phyloP scores from a whole-genome alignment of 148 eudicot genomes.

The Dysphania ambrosioides region DNA sequence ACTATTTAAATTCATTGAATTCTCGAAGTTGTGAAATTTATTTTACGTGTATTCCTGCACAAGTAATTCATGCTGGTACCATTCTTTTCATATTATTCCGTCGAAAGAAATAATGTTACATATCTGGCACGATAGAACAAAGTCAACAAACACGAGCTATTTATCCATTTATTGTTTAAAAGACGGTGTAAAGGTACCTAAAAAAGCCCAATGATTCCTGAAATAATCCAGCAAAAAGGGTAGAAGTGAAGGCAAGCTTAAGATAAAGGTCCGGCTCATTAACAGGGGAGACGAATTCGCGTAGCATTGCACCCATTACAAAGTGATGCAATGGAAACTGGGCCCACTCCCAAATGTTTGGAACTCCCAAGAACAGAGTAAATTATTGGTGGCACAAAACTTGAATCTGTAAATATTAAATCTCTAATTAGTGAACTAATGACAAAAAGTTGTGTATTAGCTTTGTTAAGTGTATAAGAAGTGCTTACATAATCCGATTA shows the following conservation, averaged over 20 bases:
- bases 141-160: too few species aligned
- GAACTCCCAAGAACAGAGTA: slow-evolving; percentile 89
- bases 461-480: neutral
- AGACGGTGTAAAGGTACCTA: too few species aligned
- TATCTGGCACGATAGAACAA: too few species aligned
- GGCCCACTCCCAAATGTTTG: slow-evolving; percentile 83
- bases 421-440: neutral
- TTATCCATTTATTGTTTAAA: too few species aligned
- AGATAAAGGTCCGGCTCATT: slow-evolving; percentile 58
- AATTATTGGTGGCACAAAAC: slow-evolving; percentile 85
- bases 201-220: slow-evolving; percentile 75
- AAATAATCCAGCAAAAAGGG: slow-evolving; percentile 84
- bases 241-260: slow-evolving; percentile 74
- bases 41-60: neutral
- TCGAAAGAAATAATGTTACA: too few species aligned
- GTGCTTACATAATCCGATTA: slow-evolving; percentile 80
- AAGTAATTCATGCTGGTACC: slow-evolving; percentile 10
- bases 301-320: slow-evolving; percentile 76
- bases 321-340: slow-evolving; percentile 91
- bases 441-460: neutral
- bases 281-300: slow-evolving; percentile 57
- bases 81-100: slow-evolving; percentile 6
- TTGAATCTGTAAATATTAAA: slow-evolving; percentile 54
- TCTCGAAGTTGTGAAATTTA: neutral
- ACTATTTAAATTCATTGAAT: slow-evolving; percentile 17